These are phyloP conservation scores for Penicillium fuscoglaucum DNA, from an alignment of 2,329 filamentous ascomycete species.

Conservation along the genomic window DNA sequence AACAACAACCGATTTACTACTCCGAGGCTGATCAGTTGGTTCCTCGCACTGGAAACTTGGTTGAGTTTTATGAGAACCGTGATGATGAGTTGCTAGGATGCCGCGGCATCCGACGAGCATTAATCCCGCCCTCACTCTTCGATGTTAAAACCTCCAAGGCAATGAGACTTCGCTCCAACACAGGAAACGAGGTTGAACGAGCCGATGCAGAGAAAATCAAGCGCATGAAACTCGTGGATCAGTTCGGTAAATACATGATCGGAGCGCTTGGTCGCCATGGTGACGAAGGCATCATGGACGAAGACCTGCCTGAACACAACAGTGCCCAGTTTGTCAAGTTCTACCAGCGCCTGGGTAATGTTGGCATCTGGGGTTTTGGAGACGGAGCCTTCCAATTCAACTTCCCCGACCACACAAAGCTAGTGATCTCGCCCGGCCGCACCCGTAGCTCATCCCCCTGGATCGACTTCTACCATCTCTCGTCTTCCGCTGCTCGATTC, in stretches of 20 bases:
- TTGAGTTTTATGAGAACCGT: slow-evolving; percentile 52
- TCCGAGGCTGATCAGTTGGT: slow-evolving; percentile 47
- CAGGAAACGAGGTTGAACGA: slow-evolving; percentile 35
- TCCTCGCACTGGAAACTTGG: slow-evolving; percentile 41
- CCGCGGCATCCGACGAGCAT: slow-evolving; percentile 43
- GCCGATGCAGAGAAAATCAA: slow-evolving; percentile 51
- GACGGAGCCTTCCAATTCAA: slow-evolving; percentile 55
- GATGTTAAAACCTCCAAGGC: slow-evolving; percentile 37
- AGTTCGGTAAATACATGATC: slow-evolving; percentile 56
- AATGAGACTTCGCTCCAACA: slow-evolving; percentile 37
- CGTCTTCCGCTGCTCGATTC: slow-evolving; percentile 46
- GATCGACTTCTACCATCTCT: slow-evolving; percentile 53
- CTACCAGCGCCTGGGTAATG: slow-evolving; percentile 53
- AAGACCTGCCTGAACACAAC: slow-evolving; percentile 27
- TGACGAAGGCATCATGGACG: slow-evolving; percentile 35
- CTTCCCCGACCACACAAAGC: slow-evolving; percentile 55
- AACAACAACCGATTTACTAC: slow-evolving; percentile 34
- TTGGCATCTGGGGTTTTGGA: slow-evolving; percentile 55
- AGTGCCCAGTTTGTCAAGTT: slow-evolving; percentile 50
- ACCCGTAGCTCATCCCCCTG: slow-evolving; percentile 42
- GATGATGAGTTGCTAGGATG: slow-evolving; percentile 34
- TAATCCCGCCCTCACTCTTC: slow-evolving; percentile 44
- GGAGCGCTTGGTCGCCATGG: slow-evolving; percentile 47
- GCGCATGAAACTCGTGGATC: slow-evolving; percentile 50
- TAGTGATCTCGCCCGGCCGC: slow-evolving; percentile 47